Conservation (phyloP, 2,329 filamentous ascomycete species). For the Aspergillus proliferans region DNA sequence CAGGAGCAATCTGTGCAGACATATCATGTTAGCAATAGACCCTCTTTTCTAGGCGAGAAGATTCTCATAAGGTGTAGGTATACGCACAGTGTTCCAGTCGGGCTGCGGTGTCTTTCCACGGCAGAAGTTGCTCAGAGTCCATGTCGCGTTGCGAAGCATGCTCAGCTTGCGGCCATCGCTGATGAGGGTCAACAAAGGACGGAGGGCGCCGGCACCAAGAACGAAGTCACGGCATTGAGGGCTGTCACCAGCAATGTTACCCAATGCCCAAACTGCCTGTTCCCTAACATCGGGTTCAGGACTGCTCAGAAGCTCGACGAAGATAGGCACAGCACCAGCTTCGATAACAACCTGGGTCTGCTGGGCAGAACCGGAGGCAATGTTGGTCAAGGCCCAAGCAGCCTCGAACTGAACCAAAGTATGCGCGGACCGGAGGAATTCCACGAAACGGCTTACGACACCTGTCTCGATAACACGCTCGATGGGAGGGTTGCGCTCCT, state of each 20-base stretch:
- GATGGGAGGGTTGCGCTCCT: constrained; percentile 98
- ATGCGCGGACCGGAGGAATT: constrained; percentile 95
- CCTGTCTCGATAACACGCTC: constrained; percentile 99
- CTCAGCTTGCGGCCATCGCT: constrained; percentile 97
- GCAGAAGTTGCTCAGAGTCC: constrained; percentile 99
- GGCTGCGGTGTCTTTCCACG: constrained; percentile 98
- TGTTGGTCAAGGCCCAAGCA: constrained; percentile 98
- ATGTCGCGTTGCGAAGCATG: constrained; percentile 98
- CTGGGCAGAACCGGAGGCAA: constrained; percentile 91
- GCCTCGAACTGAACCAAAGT: constrained; percentile 98
- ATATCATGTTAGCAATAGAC: constrained; percentile 17
- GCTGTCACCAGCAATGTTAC: constrained; percentile 98
- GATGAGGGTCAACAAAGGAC: constrained; percentile 79
- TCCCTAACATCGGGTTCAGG: constrained; percentile 96
- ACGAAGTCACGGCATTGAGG: constrained; percentile 97
- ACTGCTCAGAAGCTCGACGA: constrained; percentile 90
- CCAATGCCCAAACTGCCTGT: constrained; percentile 96
- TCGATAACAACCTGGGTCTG: constrained; percentile 99
- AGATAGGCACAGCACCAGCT: constrained; percentile 95
- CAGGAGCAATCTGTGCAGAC: constrained; percentile 71
- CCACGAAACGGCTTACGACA: constrained; percentile 93
- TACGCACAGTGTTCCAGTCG: constrained; percentile 87
- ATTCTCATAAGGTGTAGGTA: constrained; percentile 2
- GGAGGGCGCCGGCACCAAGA: constrained; percentile 80
- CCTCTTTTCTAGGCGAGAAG: neutral